phyloP scores from a whole-genome alignment of 192 early-diverging fungal genomes.

The Backusella tuberculispora region DNA sequence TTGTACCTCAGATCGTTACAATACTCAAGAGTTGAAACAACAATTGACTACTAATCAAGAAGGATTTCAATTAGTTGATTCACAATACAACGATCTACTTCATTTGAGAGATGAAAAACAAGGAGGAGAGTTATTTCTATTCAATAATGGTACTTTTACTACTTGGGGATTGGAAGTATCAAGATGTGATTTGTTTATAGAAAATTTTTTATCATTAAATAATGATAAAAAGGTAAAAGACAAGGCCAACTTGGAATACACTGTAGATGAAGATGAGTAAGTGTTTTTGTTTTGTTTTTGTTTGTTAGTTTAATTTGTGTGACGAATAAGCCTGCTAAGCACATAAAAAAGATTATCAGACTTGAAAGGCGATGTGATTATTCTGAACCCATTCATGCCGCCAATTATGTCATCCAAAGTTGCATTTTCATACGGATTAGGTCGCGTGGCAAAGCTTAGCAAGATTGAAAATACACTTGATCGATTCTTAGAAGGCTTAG shows the following conservation, averaged over 20 bases:
- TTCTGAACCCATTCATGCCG: not conserved
- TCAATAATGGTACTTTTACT: not conserved
- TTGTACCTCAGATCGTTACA: not conserved
- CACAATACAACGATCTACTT: constrained; percentile 2
- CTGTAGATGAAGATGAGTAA: constrained; percentile 16
- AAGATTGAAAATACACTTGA: not conserved
- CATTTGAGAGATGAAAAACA: not conserved
- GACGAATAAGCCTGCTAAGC: too few relatives aligned
- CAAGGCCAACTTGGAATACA: not conserved
- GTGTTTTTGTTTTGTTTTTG: not conserved
- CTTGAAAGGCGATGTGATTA: constrained; percentile 12
- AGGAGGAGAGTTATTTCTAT: not conserved
- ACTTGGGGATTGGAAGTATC: not conserved
- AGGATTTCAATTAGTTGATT: not conserved
- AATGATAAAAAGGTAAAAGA: not conserved
- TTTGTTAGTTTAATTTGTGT: not conserved
- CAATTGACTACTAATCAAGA: not conserved
- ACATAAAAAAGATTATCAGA: constrained; percentile 7
- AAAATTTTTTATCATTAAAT: not conserved
- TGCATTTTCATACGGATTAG: constrained; percentile 14
- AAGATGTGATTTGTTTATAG: not conserved
- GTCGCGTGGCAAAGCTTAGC: not conserved
- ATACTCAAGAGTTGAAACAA: not conserved
- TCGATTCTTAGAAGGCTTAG: not conserved
- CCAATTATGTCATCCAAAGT: constrained; percentile 7